phyloP scores from a whole-genome alignment of 2,329 filamentous ascomycete species.

The Xylariomycetidae sp. region DNA sequence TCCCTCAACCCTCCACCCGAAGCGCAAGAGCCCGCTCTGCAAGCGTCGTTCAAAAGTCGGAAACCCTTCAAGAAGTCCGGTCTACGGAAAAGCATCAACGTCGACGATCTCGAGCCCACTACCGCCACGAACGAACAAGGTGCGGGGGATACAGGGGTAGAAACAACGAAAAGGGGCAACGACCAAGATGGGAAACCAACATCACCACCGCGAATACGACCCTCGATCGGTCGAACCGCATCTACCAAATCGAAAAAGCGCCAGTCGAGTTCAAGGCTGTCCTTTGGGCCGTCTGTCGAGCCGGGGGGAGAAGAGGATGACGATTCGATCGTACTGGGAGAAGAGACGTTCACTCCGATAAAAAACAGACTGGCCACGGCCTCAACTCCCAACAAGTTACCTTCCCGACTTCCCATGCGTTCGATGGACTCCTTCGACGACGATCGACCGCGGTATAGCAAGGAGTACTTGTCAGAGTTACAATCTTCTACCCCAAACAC shows the following conservation, averaged over 20 bases:
- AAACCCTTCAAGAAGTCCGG: slow-evolving; percentile 52
- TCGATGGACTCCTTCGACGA: slow-evolving; percentile 55
- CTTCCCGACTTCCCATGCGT: slow-evolving; percentile 45
- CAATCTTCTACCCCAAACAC: slow-evolving; percentile 80
- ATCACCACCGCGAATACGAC: slow-evolving; percentile 46
- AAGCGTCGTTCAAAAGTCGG: slow-evolving; percentile 37
- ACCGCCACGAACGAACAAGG: slow-evolving; percentile 13
- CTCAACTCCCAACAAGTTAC: slow-evolving; percentile 54
- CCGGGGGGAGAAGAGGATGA: slow-evolving; percentile 48
- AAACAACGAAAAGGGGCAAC: too few relatives aligned
- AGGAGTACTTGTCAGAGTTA: slow-evolving; percentile 79
- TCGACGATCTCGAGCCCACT: slow-evolving; percentile 31
- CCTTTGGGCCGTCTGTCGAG: slow-evolving; percentile 61
- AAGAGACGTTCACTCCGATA: slow-evolving; percentile 54
- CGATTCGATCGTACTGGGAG: slow-evolving; percentile 28
- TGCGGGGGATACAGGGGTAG: slow-evolving; percentile 24
- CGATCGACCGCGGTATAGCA: slow-evolving; percentile 73
- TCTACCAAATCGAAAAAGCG: slow-evolving; percentile 63
- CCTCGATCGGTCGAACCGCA: slow-evolving; percentile 38
- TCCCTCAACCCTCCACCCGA: slow-evolving; percentile 21
- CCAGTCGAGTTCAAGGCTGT: slow-evolving; percentile 57
- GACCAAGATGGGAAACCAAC: slow-evolving; percentile 39
- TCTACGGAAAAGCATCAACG: slow-evolving; percentile 49
- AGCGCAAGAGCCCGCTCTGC: slow-evolving; percentile 28
- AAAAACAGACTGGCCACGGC: slow-evolving; percentile 56